Evolutionary conservation across 441 rosid genomes (phyloP), one percentile per base, ranked within the genome.

Genomic region (Euphorbia schlechtendalii): DNA sequence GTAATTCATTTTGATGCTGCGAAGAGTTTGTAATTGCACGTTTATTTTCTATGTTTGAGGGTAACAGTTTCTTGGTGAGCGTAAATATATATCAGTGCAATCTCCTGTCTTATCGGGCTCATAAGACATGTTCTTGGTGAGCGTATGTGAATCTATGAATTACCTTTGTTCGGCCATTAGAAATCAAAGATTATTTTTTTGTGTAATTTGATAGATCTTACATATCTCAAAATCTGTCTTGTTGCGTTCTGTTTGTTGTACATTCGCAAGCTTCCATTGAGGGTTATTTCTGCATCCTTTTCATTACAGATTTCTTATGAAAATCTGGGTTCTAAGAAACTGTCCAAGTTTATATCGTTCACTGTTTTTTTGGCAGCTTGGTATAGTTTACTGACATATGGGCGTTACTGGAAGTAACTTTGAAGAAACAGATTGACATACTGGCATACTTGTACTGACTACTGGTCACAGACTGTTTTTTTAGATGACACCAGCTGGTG

Each of bases 401-500:
- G 72, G 65, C 69, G 5, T 60, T 48, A 25, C 18, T 52, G 59
- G 30, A 40, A 43, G 56, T 65, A 38, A 62, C 54, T 67, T 36
- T 38, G 58, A 64, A 68, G 70, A 65, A 55, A 71, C 60, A 63
- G 65, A 69, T 60, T 52, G 59, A 65, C 49, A 57, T 60, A 24
- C 46, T 38, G 22, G 22, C 15, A 34, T 34, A 5, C 1, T 34
- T 34, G 3, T 32, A 64, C 24, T 34, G 66, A 59, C 22, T 48
- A 48, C 52, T 48, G 21, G 18, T 63, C 38, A 12, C 46, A 43
- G 56, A 68, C 22, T 71, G 66, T 52, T 75, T 64, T 48, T 76
- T 62, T 80, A 78, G 83, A 78, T 85, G 91, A 77, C 75, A 75
- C 70, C 59, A 61, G 78, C 73, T 71, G 66, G 74, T 67, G 62